A percentile compares a stretch with the other conserved stretches of the same genome.
phyloP scores from a whole-genome alignment of 257 asterid species.

The Leonotis leonurus region DNA sequence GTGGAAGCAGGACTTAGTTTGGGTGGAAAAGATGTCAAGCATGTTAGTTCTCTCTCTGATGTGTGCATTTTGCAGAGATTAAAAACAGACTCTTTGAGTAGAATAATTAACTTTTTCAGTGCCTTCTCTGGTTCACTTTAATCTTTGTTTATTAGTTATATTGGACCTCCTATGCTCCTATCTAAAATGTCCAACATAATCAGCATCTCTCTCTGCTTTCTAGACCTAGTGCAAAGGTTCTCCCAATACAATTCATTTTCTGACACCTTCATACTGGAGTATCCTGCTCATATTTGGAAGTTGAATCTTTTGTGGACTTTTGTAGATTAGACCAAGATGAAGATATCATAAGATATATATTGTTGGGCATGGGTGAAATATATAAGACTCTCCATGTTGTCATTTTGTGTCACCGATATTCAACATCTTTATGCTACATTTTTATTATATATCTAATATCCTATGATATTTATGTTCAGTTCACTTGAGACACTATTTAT shows the following conservation, averaged over 20 bases:
- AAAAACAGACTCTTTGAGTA: background rate
- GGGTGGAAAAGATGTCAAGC: conserved; percentile 91
- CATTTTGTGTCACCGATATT: background rate
- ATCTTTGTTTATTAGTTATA: no score
- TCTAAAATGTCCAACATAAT: background rate
- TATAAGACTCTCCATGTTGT: background rate
- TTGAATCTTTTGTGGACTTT: background rate
- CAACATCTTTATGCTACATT: background rate
- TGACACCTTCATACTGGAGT: background rate
- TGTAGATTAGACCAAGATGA: background rate
- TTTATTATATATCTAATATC: background rate
- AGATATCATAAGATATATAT: background rate
- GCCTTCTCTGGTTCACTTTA: no score
- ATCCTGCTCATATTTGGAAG: conserved; percentile 10
- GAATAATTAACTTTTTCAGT: background rate
- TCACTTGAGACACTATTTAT: no score
- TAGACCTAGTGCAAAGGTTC: background rate
- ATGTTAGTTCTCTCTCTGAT: conserved; percentile 38
- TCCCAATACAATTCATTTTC: background rate
- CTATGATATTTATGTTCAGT: background rate
- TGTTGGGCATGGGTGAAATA: background rate
- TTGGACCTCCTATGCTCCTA: background rate
- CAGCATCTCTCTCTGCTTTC: background rate
- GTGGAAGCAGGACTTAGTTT: conserved; percentile 94
- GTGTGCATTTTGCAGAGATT: background rate